A percentile compares a stretch with the other conserved stretches of the same genome.
These are phyloP conservation scores for Fragilaria radians DNA, from an alignment of 108 stramenopile genomes.

Conservation along the genomic window DNA sequence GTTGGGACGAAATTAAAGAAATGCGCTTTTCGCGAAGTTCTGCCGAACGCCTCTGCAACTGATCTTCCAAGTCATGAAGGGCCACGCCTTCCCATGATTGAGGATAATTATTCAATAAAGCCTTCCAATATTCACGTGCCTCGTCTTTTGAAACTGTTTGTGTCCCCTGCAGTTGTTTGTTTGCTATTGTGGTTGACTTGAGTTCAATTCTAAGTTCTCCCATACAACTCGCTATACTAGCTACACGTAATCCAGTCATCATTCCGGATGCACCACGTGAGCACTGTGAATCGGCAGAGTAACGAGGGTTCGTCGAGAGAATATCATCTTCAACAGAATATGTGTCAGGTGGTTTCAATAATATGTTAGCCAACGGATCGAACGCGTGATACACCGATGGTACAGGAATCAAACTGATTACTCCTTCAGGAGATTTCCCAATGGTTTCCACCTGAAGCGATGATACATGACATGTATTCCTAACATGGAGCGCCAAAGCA, in stretches of 20 bases:
- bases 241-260: constrained; percentile 60
- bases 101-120: constrained; percentile 21
- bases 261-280: constrained; percentile 66
- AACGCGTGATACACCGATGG: constrained; percentile 18
- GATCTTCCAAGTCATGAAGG: constrained; percentile 17
- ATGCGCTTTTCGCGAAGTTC: constrained; percentile 25
- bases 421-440: neutral
- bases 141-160: constrained; percentile 15
- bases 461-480: constrained; percentile 16
- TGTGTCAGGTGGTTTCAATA: constrained; percentile 33
- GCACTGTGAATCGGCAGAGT: constrained; percentile 74
- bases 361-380: constrained; percentile 42
- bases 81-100: neutral
- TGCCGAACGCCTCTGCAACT: constrained; percentile 13
- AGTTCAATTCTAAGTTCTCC: constrained; percentile 58
- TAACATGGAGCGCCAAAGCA: constrained; percentile 34
- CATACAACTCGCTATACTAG: constrained; percentile 63
- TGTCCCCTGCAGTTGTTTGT: constrained; percentile 1
- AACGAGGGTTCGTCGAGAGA: constrained; percentile 12
- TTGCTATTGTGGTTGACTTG: neutral
- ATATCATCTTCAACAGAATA: constrained; percentile 33
- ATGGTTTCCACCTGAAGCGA: constrained; percentile 13
- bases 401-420: neutral
- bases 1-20: constrained; percentile 27
- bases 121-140: constrained; percentile 45